A percentile compares a stretch with the other conserved stretches of the same genome.
Conservation (phyloP, 108 stramenopile species). For the Cyclotella sp. region DNA sequence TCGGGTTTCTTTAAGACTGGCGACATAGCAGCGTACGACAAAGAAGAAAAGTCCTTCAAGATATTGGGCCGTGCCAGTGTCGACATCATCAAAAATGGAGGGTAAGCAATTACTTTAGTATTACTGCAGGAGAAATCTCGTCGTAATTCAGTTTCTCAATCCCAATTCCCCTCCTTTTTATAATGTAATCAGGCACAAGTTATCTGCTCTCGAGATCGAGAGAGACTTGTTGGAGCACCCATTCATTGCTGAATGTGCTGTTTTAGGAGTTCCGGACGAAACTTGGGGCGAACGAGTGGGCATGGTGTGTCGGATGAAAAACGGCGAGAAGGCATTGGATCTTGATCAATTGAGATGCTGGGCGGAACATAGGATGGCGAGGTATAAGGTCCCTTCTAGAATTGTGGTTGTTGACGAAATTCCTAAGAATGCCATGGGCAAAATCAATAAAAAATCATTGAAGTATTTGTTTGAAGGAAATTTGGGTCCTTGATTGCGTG, state of each 20-base stretch:
- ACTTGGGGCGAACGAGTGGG: conserved; percentile 50
- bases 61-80: conserved; percentile 60
- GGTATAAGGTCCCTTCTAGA: conserved; percentile 54
- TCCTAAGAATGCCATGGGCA: conserved; percentile 79
- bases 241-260: conserved; percentile 39
- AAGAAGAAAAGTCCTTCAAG: conserved; percentile 43
- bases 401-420: conserved; percentile 55
- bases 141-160: not conserved
- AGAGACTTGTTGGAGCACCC: conserved; percentile 52
- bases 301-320: conserved; percentile 25
- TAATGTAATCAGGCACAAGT: conserved; percentile 27
- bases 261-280: conserved; percentile 47
- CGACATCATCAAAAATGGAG: conserved; percentile 58
- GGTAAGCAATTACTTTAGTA: conserved; percentile 18
- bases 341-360: conserved; percentile 56
- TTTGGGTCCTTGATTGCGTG: not conserved
- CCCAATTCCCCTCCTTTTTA: not conserved
- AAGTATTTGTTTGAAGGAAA: conserved; percentile 29
- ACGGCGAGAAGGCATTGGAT: conserved; percentile 18
- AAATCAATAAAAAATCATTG: conserved; percentile 71
- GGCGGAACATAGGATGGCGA: conserved; percentile 40
- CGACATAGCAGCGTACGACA: conserved; percentile 50
- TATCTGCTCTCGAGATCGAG: conserved; percentile 62
- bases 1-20: conserved; percentile 58
- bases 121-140: not conserved